phyloP scores from a whole-genome alignment of 345 rosid genomes.

The Syzygium jambos region DNA sequence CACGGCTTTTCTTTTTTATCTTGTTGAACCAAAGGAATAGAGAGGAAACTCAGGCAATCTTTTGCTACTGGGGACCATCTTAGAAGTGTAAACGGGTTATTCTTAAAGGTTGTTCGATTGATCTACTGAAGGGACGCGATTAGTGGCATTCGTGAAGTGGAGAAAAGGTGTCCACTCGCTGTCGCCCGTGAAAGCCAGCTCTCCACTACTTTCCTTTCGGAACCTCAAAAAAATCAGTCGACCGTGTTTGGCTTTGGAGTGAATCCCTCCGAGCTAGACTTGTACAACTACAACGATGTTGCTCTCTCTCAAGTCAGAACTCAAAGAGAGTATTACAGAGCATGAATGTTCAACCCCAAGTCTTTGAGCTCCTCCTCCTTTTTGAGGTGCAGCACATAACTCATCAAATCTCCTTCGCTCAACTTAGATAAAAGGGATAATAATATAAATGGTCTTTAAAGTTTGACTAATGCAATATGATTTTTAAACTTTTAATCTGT shows the following conservation, averaged over 20 bases:
- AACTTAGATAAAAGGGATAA: neutral
- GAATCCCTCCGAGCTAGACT: neutral
- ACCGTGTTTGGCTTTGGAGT: neutral
- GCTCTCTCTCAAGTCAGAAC: neutral
- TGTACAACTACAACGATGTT: neutral
- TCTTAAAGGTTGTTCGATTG: neutral
- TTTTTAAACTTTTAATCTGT: too few relatives aligned
- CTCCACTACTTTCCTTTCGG: neutral
- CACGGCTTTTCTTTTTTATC: neutral
- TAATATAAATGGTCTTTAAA: too few relatives aligned
- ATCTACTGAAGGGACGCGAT: neutral
- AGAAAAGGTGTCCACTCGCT: neutral
- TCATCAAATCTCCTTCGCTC: neutral
- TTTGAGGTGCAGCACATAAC: neutral
- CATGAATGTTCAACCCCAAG: neutral
- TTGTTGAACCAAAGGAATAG: neutral
- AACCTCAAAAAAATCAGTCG: neutral
- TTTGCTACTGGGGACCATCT: neutral
- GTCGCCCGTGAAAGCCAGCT: neutral
- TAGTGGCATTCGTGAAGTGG: neutral
- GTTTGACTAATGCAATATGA: too few relatives aligned
- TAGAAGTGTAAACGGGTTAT: neutral
- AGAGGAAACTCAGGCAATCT: neutral
- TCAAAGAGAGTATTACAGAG: neutral
- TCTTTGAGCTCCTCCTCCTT: neutral